Conservation (phyloP, 2,329 filamentous ascomycete species). For the Exserohilum rostratum region DNA sequence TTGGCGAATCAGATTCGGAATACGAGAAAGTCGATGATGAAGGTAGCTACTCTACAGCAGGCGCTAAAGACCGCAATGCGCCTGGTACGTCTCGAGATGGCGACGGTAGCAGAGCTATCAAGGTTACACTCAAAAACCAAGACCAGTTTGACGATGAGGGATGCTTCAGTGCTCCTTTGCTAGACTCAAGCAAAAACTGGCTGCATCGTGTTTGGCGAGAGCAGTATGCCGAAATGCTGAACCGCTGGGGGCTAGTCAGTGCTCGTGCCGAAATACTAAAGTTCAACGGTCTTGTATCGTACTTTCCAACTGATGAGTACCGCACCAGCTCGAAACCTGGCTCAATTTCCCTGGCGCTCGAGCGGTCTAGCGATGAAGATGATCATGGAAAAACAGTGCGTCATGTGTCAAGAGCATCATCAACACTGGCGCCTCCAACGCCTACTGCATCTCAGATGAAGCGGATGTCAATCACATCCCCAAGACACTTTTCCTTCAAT, state of each 20-base stretch:
- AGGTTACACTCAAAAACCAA: slow-evolving; percentile 62
- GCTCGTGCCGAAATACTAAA: slow-evolving; percentile 65
- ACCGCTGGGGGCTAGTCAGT: slow-evolving; percentile 63
- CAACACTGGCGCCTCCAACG: slow-evolving; percentile 33
- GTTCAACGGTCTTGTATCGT: slow-evolving; percentile 54
- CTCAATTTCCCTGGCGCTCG: slow-evolving; percentile 34
- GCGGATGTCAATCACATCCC: slow-evolving; percentile 34
- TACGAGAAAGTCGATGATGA: slow-evolving; percentile 32
- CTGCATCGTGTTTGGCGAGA: slow-evolving; percentile 61
- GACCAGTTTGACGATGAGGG: slow-evolving; percentile 62
- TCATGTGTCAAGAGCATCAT: slow-evolving; percentile 32
- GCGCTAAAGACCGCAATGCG: slow-evolving; percentile 31
- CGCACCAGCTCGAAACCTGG: slow-evolving; percentile 36
- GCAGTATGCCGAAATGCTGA: slow-evolving; percentile 64
- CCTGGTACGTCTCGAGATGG: slow-evolving; percentile 22
- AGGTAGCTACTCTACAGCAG: slow-evolving; percentile 17
- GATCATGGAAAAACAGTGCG: slow-evolving; percentile 16
- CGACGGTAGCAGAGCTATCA: slow-evolving; percentile 43
- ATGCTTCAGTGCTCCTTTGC: slow-evolving; percentile 53
- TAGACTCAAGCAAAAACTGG: slow-evolving; percentile 56
- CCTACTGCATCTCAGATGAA: slow-evolving; percentile 19
- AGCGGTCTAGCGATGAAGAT: slow-evolving; percentile 17
- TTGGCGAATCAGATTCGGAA: slow-evolving; percentile 44
- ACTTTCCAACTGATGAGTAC: slow-evolving; percentile 33
- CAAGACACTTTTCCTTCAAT: slow-evolving; percentile 43